These are phyloP conservation scores for Capillidium heterosporum DNA, from an alignment of 371 early-diverging fungal genomes.

Conservation along the genomic window DNA sequence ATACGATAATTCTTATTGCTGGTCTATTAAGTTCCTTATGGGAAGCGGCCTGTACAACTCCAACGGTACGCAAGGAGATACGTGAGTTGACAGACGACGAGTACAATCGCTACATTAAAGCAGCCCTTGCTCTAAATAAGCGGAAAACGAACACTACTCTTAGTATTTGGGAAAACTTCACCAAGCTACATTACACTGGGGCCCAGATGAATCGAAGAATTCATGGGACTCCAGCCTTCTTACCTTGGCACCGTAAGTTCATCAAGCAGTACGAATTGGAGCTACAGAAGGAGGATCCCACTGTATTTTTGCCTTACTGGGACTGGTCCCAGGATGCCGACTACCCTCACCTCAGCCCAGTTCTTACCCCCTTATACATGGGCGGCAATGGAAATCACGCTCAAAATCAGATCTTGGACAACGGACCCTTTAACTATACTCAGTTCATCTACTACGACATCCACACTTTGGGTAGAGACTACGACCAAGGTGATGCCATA, in stretches of 20 bases:
- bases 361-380: conserved; percentile 6
- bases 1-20: background rate
- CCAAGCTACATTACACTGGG: background rate
- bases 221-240: conserved; percentile 10
- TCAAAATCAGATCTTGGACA: background rate
- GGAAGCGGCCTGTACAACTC: background rate
- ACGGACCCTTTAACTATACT: background rate
- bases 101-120: background rate
- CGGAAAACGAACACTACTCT: background rate
- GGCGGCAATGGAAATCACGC: conserved; percentile 10
- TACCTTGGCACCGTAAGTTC: conserved; percentile 23
- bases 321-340: conserved; percentile 19
- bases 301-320: conserved; percentile 29
- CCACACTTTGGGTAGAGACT: background rate
- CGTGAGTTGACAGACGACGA: conserved; percentile 2
- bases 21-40: too few species aligned
- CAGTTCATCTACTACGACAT: background rate
- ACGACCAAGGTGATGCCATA: background rate
- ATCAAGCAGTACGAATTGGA: conserved; percentile 13
- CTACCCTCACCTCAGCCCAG: conserved; percentile 5
- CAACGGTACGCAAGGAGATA: conserved; percentile 3
- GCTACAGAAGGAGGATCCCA: conserved; percentile 15
- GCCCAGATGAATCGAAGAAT: background rate
- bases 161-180: background rate
- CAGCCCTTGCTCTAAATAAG: background rate